Evolutionary conservation across 2,329 filamentous ascomycete genomes (phyloP), one percentile per base, ranked within the genome.

Genomic region (Parastagonospora nodorum): DNA sequence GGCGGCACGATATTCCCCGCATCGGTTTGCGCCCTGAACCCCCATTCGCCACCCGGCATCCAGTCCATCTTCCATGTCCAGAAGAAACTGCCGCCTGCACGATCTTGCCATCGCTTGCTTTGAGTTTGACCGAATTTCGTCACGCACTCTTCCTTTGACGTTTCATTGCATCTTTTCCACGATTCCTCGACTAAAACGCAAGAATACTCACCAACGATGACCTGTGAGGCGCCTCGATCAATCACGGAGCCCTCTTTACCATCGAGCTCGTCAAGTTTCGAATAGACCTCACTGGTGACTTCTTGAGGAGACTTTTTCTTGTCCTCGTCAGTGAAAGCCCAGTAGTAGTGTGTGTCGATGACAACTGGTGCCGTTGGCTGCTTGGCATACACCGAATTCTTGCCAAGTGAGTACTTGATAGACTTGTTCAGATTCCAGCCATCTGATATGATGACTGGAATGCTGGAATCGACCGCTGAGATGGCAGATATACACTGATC

Each of bases 61-160:
- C 82, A 85, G 55, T 83, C 77, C 82, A 85, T 85, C 47, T 82
- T 82, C 61, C 76, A 81, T 0, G 83, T 85, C 83, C 83, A 85
- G 71, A 85, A 86, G 60, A 79, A 84, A 29, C 74, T 75, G 1
- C 83, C 83, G 2, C 78, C 79, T 11, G 79, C 68, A 38, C 74
- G 75, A n/a, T 76, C 61, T 48, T 81, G 77, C 67, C 79, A 85
- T 37, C 74, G 74, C 9, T 72, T 61, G 24, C 74, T 78, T 60
- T 85, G 77, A 2, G 74, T 75, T 38, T 74, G 71, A 10, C 81
- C 81, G 57, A 84, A 83, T 16, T 75, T 67, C 2, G 62, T 65
- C 0, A 75, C 73, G 6, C 79, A 68, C 6, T 76, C 70, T 19
- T 76, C 69, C 49, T 75, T 75, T 3, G 70, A 48, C 3, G 55